phyloP scores from a whole-genome alignment of 1,284 basidiomycete genomes.

The Xanthoconium separans region DNA sequence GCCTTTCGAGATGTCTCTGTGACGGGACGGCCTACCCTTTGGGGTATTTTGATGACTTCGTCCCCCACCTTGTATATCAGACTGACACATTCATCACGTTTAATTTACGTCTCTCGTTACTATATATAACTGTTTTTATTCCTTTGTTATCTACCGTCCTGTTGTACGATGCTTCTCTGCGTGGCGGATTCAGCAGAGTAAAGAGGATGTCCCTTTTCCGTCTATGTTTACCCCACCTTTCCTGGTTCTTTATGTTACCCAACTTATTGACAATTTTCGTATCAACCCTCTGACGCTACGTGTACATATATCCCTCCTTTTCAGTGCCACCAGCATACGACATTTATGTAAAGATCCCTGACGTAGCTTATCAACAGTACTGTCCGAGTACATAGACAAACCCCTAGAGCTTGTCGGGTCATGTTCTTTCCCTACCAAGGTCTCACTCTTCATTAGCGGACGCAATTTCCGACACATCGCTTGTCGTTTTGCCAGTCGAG shows the following conservation, averaged over 20 bases:
- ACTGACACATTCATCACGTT: not conserved
- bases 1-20: not conserved
- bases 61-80: not conserved
- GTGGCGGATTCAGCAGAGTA: not conserved
- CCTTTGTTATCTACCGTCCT: not conserved
- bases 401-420: not conserved
- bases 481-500: too few relatives aligned
- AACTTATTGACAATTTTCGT: not conserved
- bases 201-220: not conserved
- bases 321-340: not conserved
- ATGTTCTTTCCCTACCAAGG: too few relatives aligned
- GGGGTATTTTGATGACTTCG: not conserved
- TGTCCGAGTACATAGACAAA: not conserved
- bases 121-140: not conserved
- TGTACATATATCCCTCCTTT: not conserved
- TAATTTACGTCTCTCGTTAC: not conserved
- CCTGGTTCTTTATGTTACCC: not conserved
- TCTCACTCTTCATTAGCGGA: not conserved
- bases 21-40: not conserved
- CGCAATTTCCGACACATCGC: too few relatives aligned
- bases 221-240: not conserved
- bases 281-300: too few relatives aligned
- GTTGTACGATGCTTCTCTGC: constrained; percentile 8
- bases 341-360: too few relatives aligned
- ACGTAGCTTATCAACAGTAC: not conserved